Conservation (phyloP, 768 basidiomycete species). For the Mycena maculata region DNA sequence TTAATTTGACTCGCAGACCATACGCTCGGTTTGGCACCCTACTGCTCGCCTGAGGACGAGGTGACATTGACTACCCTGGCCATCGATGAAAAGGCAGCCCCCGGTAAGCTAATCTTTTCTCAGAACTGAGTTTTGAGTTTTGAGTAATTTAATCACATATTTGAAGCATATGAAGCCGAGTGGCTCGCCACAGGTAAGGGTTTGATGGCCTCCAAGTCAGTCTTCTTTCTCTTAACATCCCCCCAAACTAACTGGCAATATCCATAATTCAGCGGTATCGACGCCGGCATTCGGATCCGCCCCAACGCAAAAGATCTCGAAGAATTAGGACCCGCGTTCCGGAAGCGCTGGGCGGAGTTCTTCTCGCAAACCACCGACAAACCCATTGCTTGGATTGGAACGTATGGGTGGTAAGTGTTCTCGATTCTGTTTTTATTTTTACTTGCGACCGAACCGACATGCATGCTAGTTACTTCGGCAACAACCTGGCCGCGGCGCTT, state of each 20-base stretch:
- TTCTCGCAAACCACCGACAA: conserved; percentile 66
- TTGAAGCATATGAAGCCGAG: background rate
- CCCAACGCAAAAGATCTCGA: conserved; percentile 61
- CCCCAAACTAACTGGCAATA: background rate
- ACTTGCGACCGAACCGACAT: background rate
- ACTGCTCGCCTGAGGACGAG: background rate
- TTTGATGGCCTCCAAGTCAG: conserved; percentile 1
- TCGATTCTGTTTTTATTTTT: background rate
- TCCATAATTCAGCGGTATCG: conserved; percentile 52
- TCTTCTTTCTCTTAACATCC: background rate
- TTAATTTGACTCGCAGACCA: background rate
- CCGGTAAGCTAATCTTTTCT: background rate
- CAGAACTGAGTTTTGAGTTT: background rate
- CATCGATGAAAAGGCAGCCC: background rate
- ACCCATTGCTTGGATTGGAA: conserved; percentile 56
- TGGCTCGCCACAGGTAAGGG: conserved; percentile 11
- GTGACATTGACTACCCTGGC: background rate
- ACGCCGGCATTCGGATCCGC: conserved; percentile 66
- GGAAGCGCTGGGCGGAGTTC: conserved; percentile 59
- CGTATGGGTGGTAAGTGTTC: conserved; percentile 41
- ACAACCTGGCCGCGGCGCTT: background rate
- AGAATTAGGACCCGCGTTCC: conserved; percentile 60
- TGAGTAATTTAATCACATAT: background rate
- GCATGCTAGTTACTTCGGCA: conserved; percentile 47
- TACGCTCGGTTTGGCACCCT: background rate